Evolutionary conservation across 2,329 filamentous ascomycete genomes (phyloP).

Genomic region (Stagonosporopsis vannaccii): DNA sequence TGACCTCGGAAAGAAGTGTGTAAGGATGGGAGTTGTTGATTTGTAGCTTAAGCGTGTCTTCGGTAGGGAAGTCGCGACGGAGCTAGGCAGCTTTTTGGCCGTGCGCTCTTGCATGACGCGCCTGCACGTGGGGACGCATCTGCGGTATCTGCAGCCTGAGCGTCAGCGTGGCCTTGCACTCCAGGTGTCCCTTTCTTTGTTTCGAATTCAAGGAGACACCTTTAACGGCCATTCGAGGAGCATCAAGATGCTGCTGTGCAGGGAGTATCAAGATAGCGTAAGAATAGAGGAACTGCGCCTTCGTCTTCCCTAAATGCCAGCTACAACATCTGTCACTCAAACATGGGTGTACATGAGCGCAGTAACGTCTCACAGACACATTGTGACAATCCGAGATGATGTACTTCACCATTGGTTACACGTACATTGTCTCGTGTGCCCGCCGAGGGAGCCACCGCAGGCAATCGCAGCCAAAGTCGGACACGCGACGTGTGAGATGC

Average conservation of each 20-base stretch:
- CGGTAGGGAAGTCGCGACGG: conserved; percentile 5
- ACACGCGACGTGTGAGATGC: neutral
- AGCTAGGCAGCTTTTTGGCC: conserved; percentile 6
- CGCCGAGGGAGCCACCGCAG: no score
- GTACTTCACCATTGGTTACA: neutral
- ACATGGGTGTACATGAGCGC: neutral
- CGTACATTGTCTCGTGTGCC: neutral
- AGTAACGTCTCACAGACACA: neutral
- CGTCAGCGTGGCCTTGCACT: neutral
- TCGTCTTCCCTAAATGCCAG: neutral
- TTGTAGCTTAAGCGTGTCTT: neutral
- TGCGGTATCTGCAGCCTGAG: no score
- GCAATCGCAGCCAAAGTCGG: neutral
- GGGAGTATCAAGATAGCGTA: neutral
- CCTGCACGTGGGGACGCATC: conserved; percentile 6
- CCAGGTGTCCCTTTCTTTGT: neutral
- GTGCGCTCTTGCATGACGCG: conserved; percentile 15
- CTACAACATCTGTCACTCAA: neutral
- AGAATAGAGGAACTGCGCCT: neutral
- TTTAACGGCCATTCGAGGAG: neutral
- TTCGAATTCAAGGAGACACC: neutral
- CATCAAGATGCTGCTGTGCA: neutral
- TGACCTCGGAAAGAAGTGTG: neutral
- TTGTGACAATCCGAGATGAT: neutral
- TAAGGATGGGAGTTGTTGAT: neutral